Evolutionary conservation across 768 basidiomycete species (phyloP).

Genomic region (Aureoboletus auriporus): DNA sequence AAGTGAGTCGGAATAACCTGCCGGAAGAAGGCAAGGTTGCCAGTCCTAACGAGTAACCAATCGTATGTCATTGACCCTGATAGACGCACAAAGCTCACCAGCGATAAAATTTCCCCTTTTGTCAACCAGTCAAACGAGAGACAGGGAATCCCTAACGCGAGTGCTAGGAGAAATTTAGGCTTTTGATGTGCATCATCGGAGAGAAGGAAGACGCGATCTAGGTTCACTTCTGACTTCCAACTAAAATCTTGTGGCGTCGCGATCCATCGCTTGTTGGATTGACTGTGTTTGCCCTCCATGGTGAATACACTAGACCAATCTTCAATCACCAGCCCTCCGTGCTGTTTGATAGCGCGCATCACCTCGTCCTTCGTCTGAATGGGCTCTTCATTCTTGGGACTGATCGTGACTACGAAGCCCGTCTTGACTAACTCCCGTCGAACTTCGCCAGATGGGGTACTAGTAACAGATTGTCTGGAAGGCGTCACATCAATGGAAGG

Average conservation of each 20-base stretch:
- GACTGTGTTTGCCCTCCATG: constrained; percentile 49
- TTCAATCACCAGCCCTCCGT: constrained; percentile 58
- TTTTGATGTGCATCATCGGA: constrained; percentile 66
- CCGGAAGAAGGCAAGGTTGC: constrained; percentile 54
- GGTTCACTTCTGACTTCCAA: constrained; percentile 35
- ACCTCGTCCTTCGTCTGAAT: constrained; percentile 41
- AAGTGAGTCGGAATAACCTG: constrained; percentile 43
- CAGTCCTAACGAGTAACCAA: constrained; percentile 44
- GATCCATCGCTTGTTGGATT: constrained; percentile 49
- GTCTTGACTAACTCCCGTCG: constrained; percentile 43
- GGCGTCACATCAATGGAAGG: constrained; percentile 40
- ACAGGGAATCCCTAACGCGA: constrained; percentile 86
- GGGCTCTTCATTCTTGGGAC: constrained; percentile 32
- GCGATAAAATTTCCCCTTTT: constrained; percentile 28
- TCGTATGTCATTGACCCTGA: constrained; percentile 7
- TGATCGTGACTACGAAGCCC: constrained; percentile 58
- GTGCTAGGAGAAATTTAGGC: constrained; percentile 75
- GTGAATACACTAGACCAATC: constrained; percentile 56
- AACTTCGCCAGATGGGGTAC: constrained; percentile 31
- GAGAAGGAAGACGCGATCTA: constrained; percentile 56
- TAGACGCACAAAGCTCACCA: constrained; percentile 14
- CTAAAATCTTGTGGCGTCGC: constrained; percentile 45
- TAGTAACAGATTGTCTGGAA: constrained; percentile 41
- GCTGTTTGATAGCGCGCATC: constrained; percentile 39
- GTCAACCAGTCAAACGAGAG: constrained; percentile 52